Evolutionary conservation across 169 alveolate species (phyloP).

Genomic region (Pseudocohnilembus persalinus): DNA sequence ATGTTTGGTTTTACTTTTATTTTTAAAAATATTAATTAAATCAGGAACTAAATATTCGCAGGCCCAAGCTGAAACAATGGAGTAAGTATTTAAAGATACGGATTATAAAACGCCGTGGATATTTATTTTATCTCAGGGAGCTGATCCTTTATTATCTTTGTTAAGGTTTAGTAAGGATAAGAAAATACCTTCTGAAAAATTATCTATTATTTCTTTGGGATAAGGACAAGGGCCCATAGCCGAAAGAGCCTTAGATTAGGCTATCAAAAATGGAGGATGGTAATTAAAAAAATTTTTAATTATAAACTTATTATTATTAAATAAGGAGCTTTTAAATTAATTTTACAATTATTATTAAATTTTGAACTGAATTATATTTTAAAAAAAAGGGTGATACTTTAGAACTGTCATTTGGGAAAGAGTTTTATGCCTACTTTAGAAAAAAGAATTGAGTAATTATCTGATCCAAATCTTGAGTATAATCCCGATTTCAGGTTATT

Average conservation of each 20-base stretch:
- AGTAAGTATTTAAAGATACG: constrained; percentile 84
- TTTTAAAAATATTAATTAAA: no score
- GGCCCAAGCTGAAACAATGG: constrained; percentile 47
- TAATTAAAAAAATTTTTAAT: no score
- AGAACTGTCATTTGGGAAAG: constrained; percentile 79
- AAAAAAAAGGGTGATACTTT: constrained; percentile 51
- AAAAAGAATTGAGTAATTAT: constrained; percentile 60
- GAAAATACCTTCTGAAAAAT: constrained; percentile 51
- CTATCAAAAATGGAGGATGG: constrained; percentile 52
- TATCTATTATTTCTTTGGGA: constrained; percentile 80
- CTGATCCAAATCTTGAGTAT: constrained; percentile 40
- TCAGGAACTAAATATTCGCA: background rate
- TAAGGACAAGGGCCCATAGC: constrained; percentile 84
- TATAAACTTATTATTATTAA: constrained; percentile 1
- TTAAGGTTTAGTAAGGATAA: constrained; percentile 77
- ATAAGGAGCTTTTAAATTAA: no score
- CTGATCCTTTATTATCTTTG: constrained; percentile 90
- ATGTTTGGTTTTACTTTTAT: no score
- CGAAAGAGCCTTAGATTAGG: constrained; percentile 57
- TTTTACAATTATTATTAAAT: no score
- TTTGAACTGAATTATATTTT: constrained; percentile 67
- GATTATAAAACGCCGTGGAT: constrained; percentile 89
- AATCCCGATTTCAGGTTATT: constrained; percentile 79
- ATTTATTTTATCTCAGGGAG: constrained; percentile 89
- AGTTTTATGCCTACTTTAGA: constrained; percentile 85